Evolutionary conservation across 2,329 filamentous ascomycete genomes (phyloP).

Genomic region (Cladobotryum mycophilum): DNA sequence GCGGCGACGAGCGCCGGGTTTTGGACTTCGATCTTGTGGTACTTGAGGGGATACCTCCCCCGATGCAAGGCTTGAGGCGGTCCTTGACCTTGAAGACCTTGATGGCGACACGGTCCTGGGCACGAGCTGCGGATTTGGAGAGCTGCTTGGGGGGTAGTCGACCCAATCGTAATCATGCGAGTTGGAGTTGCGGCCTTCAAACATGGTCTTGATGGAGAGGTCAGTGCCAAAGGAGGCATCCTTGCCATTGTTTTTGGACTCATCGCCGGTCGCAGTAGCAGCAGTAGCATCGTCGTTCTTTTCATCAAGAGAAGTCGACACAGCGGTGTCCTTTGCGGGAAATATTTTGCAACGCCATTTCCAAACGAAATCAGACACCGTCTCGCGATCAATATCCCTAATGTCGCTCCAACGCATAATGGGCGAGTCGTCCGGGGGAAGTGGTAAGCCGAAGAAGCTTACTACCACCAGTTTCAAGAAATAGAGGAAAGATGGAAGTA

Average conservation of each 20-base stretch:
- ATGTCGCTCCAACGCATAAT: slow-evolving; percentile 5
- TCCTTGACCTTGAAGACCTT: slow-evolving; percentile 43
- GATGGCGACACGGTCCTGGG: slow-evolving; percentile 36
- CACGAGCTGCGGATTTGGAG: slow-evolving; percentile 30
- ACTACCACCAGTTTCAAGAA: too few relatives aligned
- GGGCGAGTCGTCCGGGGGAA: background rate
- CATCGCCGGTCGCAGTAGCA: slow-evolving; percentile 2
- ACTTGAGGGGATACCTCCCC: slow-evolving; percentile 31
- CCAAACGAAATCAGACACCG: slow-evolving; percentile 24
- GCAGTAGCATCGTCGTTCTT: slow-evolving; percentile 13
- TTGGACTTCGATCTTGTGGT: slow-evolving; percentile 36
- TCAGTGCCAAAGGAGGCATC: slow-evolving; percentile 25
- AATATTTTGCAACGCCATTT: slow-evolving; percentile 27
- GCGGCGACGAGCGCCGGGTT: slow-evolving; percentile 35
- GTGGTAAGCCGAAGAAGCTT: too few relatives aligned
- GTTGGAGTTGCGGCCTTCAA: slow-evolving; percentile 28
- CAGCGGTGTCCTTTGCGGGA: slow-evolving; percentile 15
- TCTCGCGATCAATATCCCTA: slow-evolving; percentile 13
- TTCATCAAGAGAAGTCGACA: slow-evolving; percentile 5
- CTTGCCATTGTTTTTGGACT: slow-evolving; percentile 11
- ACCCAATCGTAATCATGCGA: slow-evolving; percentile 29
- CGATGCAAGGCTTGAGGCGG: slow-evolving; percentile 32
- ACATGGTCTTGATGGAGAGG: slow-evolving; percentile 32
- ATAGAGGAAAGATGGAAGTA: background rate
- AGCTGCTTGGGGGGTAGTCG: slow-evolving; percentile 37